Evolutionary conservation across 257 asterid species (phyloP), one percentile per base, ranked within the genome.

Genomic region (Linaria vulgaris): DNA sequence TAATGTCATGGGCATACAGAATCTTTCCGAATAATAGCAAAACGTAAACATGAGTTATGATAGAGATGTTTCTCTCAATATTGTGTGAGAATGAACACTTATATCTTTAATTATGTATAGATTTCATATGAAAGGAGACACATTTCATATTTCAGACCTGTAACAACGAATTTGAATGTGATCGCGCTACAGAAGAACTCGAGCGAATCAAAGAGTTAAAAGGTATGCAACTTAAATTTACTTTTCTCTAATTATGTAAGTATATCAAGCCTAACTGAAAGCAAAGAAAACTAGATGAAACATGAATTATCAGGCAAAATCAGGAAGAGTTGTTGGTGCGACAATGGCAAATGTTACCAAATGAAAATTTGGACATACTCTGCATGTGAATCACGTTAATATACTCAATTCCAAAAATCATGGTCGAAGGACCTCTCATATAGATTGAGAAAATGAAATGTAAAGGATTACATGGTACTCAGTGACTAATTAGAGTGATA

Each of bases 401-500:
- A 24, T 24, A 12, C 25, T 55, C 61, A 55, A 55, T 55, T 55
- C 7, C 25, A 16, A 55, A 23, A 12, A 11, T 30, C 45, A 9
- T 30, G 45, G 45, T 55, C 30, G 16, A 11, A 51, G 45, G 61
- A 30, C 61, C 21, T n/a, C 14, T 30, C 39, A 12, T 27, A 30
- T 19, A 30, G 4, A 55, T 13, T 30, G 24, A 31, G 9, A 55
- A 53, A 19, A 30, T 23, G 13, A 13, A 31, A 55, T 8, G 21
- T 5, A 55, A 24, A 0, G 24, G 61, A 55, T 12, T 13, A 16
- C 23, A 14, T 27, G 24, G 61, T 1, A 55, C 9, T 16, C 61
- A 55, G 22, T 55, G 59, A 53, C 38, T 53, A 13, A 51, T 12
- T n/a, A n/a, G n/a, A n/a, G n/a, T n/a, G n/a, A n/a, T n/a, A n/a